These are phyloP conservation scores for Lippia alba DNA, from an alignment of 305 asterid species.

Conservation along the genomic window DNA sequence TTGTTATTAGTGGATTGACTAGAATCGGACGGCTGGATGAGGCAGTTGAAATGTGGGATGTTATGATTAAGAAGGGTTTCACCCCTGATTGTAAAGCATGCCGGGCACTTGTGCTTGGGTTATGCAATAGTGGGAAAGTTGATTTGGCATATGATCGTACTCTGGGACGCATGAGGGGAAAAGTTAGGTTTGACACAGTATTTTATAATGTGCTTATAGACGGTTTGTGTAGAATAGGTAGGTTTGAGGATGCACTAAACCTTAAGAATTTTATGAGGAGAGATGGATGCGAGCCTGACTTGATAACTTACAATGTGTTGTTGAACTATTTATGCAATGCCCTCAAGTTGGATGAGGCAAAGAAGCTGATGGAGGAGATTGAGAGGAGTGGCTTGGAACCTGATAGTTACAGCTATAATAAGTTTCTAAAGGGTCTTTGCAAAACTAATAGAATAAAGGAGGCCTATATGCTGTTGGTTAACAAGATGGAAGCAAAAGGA, in stretches of 20 bases:
- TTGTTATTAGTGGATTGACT: constrained; percentile 65
- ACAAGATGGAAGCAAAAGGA: constrained; percentile 76
- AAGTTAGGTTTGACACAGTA: constrained; percentile 55
- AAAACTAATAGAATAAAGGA: constrained; percentile 69
- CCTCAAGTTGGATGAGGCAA: constrained; percentile 73
- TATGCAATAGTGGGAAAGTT: constrained; percentile 73
- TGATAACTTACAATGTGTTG: constrained; percentile 75
- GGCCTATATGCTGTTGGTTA: constrained; percentile 64
- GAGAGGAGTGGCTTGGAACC: constrained; percentile 67
- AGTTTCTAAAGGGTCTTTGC: constrained; percentile 85
- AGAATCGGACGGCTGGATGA: constrained; percentile 59
- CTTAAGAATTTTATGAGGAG: constrained; percentile 77
- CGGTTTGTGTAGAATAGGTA: constrained; percentile 82
- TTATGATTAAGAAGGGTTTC: constrained; percentile 67
- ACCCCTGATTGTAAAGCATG: constrained; percentile 78
- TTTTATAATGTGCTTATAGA: constrained; percentile 74
- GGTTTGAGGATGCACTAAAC: constrained; percentile 84
- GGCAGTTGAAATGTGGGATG: constrained; percentile 76
- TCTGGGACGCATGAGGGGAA: constrained; percentile 81
- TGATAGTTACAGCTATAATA: constrained; percentile 81
- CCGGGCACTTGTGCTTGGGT: constrained; percentile 82
- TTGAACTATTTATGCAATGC: constrained; percentile 77
- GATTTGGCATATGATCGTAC: constrained; percentile 97
- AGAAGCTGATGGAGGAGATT: constrained; percentile 73
- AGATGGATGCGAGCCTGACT: constrained; percentile 87